These are phyloP conservation scores for Xylaria flabelliformis DNA, from an alignment of 495 filamentous ascomycete genomes.

Conservation along the genomic window DNA sequence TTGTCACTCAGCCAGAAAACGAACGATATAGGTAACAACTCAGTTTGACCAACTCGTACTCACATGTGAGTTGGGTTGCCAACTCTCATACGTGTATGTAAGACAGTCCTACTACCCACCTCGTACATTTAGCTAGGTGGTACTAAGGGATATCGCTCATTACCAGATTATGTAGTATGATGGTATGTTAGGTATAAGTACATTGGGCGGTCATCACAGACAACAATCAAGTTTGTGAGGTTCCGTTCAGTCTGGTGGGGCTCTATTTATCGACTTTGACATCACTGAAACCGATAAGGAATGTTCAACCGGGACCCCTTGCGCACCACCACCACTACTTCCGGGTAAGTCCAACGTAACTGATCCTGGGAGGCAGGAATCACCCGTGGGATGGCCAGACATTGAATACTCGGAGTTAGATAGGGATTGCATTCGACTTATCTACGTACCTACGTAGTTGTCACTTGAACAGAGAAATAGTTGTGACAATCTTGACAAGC, in stretches of 20 bases:
- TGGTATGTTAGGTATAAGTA: neutral
- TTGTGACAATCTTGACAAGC: neutral
- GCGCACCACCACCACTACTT: conserved; percentile 10
- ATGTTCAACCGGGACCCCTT: conserved; percentile 16
- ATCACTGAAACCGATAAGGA: conserved; percentile 22
- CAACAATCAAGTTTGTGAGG: conserved; percentile 1
- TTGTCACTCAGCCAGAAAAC: conserved; percentile 14
- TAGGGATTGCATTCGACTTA: neutral
- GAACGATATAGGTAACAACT: neutral
- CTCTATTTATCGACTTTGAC: conserved; percentile 21
- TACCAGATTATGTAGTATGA: neutral
- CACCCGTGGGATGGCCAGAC: neutral
- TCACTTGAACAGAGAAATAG: neutral
- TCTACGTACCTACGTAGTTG: neutral
- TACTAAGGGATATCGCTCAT: neutral
- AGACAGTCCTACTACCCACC: neutral
- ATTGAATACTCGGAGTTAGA: neutral
- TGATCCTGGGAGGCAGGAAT: neutral
- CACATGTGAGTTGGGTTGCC: conserved; percentile 17
- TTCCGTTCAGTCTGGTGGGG: conserved; percentile 9
- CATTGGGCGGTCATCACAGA: conserved; percentile 7
- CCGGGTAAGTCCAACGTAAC: conserved; percentile 14
- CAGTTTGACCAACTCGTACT: neutral
- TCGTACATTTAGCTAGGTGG: conserved; percentile 11
- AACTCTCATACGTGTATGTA: conserved; percentile 13